Evolutionary conservation across 2,329 filamentous ascomycete genomes (phyloP), one percentile per base, ranked within the genome.

Genomic region (Cryphonectria japonica): DNA sequence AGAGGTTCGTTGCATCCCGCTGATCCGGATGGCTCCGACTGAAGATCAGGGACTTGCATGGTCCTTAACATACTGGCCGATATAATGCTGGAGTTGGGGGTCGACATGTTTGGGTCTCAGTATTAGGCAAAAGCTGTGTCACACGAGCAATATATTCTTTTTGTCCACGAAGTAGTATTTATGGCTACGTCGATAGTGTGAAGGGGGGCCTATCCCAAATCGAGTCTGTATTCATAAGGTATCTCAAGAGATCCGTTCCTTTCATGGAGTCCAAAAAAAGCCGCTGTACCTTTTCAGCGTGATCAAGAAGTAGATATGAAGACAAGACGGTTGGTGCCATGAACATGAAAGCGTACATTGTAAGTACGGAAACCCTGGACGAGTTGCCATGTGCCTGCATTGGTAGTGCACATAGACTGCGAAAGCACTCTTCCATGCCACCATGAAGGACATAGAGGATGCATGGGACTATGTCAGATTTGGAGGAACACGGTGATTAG

Each of bases 1-100:
- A 61, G 32, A 37, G 6, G 34, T n/a, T n/a, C 37, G 59, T 61
- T 61, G 14, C 29, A 61, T 61, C 59, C 32, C 32, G 59, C 19
- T 61, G 59, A 61, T 61, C 59, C 32, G 59, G 19, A 16, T 2
- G n/a, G 32, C 19, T n/a, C 59, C 59, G 34, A 22, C 13, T n/a
- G 34, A 61, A 19, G 19, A 14, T 19, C 32, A 61, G 34, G 34
- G 7, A 16, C 34, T 37, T 32, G 3, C 1, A 61, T 32, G 9
- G 16, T 22, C 5, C 3, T 50, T 16, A 11, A 77, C 75, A 13
- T n/a, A 8, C 19, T 13, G 37, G 7, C 57, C 9, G 59, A 34
- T 19, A 13, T 29, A 1, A 14, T 16, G 26, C 50, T 57, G 0
- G 5, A 32, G 9, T 16, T 57, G 11, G 7, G 26, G 26, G 11